Evolutionary conservation across 805 yeast species (phyloP), one percentile per base, ranked within the genome.

Genomic region (Kurtzmaniella cleridarum): DNA sequence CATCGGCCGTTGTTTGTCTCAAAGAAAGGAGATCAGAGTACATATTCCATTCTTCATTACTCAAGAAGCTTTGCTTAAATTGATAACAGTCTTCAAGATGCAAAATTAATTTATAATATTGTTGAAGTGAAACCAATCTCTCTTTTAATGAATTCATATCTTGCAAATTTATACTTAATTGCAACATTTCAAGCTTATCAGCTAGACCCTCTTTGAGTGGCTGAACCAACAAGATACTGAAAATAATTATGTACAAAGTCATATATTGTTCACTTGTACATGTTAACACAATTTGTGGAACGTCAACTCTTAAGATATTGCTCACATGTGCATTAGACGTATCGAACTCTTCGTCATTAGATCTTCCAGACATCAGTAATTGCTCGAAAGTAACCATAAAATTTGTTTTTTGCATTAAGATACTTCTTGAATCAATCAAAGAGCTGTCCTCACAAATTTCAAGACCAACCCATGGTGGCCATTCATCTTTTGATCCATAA

Each of bases 381-480:
- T 64, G 54, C 47, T 83, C 86, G 47, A 71, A 80, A 1, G 82
- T 69, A 15, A 84, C 53, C 54, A 78, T 73, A 17, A 79, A 66
- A 0, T 90, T 76, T 2, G 86, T 76, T 42, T 80, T 73, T 26
- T 81, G 76, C 18, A 88, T 71, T 29, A 90, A 62, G 36, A 79
- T 67, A 40, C 74, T 72, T 10, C 72, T 66, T 9, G 62, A 52
- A 2, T 63, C 66, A 2, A 71, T 68, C 42, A 78, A 59, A 2
- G 70, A 50, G 0, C 71, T 66, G 24, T 54, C 53, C 37, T 51
- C 55, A 45, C 85, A 78, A 16, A 81, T 66, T 50, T 87, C 95
- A 35, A 77, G 55, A 1, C 90, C 88, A 27, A 89, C 57, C 88
- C 95, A 90, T 0, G 96, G 95, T 2, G 96, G 96, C 97, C 96